phyloP scores from a whole-genome alignment of 2,329 filamentous ascomycete genomes.

The Pseudophaeomoniella oleicola region DNA sequence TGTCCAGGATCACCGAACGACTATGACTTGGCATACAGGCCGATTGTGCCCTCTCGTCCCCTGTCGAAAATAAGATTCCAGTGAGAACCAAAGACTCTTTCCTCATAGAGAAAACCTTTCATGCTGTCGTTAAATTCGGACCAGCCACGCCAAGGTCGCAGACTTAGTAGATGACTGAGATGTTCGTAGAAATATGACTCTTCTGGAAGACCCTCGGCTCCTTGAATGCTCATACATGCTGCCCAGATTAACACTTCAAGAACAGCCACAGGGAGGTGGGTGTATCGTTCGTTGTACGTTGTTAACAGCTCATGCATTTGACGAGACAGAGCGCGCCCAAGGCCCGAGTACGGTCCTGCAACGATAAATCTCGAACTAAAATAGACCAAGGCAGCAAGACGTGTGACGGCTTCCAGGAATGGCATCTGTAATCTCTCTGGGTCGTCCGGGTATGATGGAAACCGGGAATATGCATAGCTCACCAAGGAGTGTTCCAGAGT shows the following conservation, averaged over 20 bases:
- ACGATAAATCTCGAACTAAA: conserved; percentile 5
- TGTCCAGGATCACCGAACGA: too few relatives aligned
- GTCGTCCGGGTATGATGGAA: background rate
- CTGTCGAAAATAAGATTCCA: background rate
- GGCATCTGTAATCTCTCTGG: conserved; percentile 2
- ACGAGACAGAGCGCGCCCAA: conserved; percentile 9
- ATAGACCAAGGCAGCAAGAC: conserved; percentile 5
- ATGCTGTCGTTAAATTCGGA: background rate
- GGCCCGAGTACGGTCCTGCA: conserved; percentile 7
- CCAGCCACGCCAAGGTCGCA: background rate
- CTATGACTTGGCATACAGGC: too few relatives aligned
- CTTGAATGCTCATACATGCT: background rate
- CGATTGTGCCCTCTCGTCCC: too few relatives aligned
- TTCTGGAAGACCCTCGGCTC: background rate
- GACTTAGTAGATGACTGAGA: background rate
- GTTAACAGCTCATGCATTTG: background rate
- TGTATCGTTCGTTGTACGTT: background rate
- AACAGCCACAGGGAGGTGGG: background rate
- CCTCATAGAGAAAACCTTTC: background rate
- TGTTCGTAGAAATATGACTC: background rate
- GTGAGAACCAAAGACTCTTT: background rate
- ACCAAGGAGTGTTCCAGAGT: conserved; percentile 23
- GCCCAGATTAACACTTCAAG: background rate
- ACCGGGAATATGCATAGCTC: conserved; percentile 18
- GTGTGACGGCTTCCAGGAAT: conserved; percentile 7